phyloP scores from a whole-genome alignment of 2,329 filamentous ascomycete species.

The Colletotrichum lentis region DNA sequence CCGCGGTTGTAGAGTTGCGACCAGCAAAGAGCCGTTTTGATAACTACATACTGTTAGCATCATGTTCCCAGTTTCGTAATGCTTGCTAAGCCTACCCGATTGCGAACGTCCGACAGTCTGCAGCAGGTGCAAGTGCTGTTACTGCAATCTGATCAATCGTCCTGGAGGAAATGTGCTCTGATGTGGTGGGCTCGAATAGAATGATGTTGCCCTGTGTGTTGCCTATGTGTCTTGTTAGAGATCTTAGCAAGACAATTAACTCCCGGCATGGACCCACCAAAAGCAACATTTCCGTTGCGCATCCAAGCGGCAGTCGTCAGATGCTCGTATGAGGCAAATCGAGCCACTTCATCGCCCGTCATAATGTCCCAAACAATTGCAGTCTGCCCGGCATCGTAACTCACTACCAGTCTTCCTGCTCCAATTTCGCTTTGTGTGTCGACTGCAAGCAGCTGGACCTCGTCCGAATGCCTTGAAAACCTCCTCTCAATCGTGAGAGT shows the following conservation, averaged over 20 bases:
- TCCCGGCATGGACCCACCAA: conserved; percentile 70
- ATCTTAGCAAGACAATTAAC: conserved; percentile 30
- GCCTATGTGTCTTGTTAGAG: conserved; percentile 61
- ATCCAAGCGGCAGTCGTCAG: conserved; percentile 91
- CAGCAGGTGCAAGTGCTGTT: conserved; percentile 87
- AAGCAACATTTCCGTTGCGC: conserved; percentile 95
- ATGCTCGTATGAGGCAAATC: conserved; percentile 92
- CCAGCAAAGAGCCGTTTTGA: conserved; percentile 90
- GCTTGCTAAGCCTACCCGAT: conserved; percentile 74
- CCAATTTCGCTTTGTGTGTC: conserved; percentile 92
- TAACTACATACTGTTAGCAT: conserved; percentile 66
- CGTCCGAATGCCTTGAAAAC: conserved; percentile 83
- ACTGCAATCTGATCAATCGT: conserved; percentile 94
- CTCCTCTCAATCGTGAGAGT: conserved; percentile 86
- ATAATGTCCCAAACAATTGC: conserved; percentile 97
- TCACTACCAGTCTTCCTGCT: conserved; percentile 85
- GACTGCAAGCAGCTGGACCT: conserved; percentile 83
- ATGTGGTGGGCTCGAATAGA: conserved; percentile 90
- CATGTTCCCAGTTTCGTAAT: neutral
- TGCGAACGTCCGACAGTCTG: conserved; percentile 93
- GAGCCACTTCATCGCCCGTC: conserved; percentile 86
- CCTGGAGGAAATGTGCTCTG: conserved; percentile 88
- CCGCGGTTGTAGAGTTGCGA: conserved; percentile 86
- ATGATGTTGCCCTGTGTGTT: conserved; percentile 94
- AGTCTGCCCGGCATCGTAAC: conserved; percentile 89